phyloP scores from a whole-genome alignment of 805 yeast genomes.

The Ogataea trehalophila region DNA sequence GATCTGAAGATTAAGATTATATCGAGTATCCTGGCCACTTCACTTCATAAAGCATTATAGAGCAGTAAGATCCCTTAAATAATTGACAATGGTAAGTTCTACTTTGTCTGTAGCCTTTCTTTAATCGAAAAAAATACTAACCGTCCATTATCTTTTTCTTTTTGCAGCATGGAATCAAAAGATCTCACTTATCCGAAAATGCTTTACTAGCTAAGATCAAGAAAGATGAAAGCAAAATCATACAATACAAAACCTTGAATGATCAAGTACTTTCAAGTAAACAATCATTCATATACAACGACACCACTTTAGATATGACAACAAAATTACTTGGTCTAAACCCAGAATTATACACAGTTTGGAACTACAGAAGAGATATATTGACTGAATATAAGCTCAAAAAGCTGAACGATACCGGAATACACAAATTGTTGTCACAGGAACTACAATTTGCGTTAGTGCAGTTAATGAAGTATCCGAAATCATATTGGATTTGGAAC shows the following conservation, averaged over 20 bases:
- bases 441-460: slow-evolving; percentile 62
- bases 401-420: slow-evolving; percentile 10
- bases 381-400: slow-evolving; percentile 33
- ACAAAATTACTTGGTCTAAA: slow-evolving; percentile 55
- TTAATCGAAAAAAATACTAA: neutral
- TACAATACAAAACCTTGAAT: slow-evolving; percentile 45
- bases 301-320: slow-evolving; percentile 46
- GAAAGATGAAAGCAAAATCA: slow-evolving; percentile 59
- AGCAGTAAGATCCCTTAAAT: too few species aligned
- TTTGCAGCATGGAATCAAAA: slow-evolving; percentile 62
- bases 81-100: too few species aligned
- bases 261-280: slow-evolving; percentile 37
- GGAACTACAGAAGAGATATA: slow-evolving; percentile 86
- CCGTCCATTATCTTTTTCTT: neutral
- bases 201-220: slow-evolving; percentile 45
- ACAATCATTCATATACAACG: slow-evolving; percentile 25
- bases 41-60: too few species aligned
- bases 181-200: slow-evolving; percentile 53
- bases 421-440: slow-evolving; percentile 33
- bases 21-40: too few species aligned
- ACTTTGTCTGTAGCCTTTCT: neutral
- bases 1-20: too few species aligned
- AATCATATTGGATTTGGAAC: slow-evolving; percentile 96
- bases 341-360: slow-evolving; percentile 83
- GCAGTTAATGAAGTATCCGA: slow-evolving; percentile 65